Conservation (phyloP, 148 eudicot species). For the Vaccinium macrocarpon region DNA sequence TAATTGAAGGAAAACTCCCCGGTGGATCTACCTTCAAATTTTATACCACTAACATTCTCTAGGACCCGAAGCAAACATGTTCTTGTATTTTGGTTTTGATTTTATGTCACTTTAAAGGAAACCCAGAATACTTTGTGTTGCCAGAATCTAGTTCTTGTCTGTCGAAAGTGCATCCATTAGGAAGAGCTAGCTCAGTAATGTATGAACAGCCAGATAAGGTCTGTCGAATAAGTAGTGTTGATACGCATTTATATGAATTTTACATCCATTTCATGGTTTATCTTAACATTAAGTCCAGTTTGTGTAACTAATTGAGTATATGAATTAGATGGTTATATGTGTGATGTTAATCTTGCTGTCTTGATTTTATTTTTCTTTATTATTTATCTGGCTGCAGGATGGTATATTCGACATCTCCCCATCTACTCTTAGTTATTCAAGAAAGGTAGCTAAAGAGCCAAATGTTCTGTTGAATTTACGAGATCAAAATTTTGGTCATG, state of each 20-base stretch:
- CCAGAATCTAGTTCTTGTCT: neutral
- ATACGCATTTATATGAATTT: neutral
- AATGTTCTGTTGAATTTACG: constrained; percentile 43
- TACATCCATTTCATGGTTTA: constrained; percentile 6
- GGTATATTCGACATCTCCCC: constrained; percentile 22
- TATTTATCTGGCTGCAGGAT: constrained; percentile 27
- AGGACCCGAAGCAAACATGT: neutral
- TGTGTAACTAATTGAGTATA: neutral
- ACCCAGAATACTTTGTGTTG: neutral
- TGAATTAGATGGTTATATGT: neutral
- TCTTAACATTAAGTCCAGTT: neutral
- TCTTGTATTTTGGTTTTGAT: neutral
- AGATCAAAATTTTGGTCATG: constrained; percentile 44
- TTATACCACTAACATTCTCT: neutral
- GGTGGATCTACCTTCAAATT: neutral
- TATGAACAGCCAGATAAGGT: neutral
- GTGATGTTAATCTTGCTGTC: constrained; percentile 22
- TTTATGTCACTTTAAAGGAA: neutral
- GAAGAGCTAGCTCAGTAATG: neutral
- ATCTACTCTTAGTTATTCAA: constrained; percentile 30
- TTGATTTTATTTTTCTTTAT: neutral
- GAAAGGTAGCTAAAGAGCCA: constrained; percentile 24
- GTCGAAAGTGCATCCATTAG: neutral
- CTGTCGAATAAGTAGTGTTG: neutral
- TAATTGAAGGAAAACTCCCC: neutral